phyloP scores from a whole-genome alignment of 2,329 filamentous ascomycete genomes.

The Triangularia verruculosa region DNA sequence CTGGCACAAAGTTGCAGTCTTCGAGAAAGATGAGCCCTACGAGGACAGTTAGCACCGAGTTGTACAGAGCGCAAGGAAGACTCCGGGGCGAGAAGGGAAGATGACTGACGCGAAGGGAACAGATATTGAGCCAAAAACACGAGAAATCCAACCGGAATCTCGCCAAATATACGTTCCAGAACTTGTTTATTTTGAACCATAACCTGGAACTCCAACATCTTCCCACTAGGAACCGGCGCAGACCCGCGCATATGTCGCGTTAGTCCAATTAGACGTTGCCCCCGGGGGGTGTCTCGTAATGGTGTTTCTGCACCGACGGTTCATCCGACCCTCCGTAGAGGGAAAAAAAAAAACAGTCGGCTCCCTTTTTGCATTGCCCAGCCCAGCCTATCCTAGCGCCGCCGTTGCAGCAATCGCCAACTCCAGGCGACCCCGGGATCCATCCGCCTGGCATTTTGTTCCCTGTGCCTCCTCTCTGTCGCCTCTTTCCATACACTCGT shows the following conservation, averaged over 20 bases:
- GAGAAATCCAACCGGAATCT: background rate
- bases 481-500: constrained; percentile 29
- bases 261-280: constrained; percentile 21
- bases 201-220: constrained; percentile 10
- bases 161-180: constrained; percentile 19
- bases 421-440: constrained; percentile 13
- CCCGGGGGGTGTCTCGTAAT: constrained; percentile 25
- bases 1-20: constrained; percentile 13
- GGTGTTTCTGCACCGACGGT: constrained; percentile 18
- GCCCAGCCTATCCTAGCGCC: constrained; percentile 11
- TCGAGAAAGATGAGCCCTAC: constrained; percentile 6
- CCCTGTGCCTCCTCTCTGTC: constrained; percentile 14
- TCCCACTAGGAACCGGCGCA: constrained; percentile 19
- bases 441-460: constrained; percentile 19
- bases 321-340: constrained; percentile 24
- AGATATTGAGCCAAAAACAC: background rate
- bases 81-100: too few species aligned
- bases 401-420: constrained; percentile 8
- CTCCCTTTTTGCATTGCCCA: constrained; percentile 18
- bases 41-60: too few species aligned
- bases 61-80: too few species aligned
- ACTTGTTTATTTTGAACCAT: constrained; percentile 29
- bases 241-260: constrained; percentile 14
- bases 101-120: background rate
- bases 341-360: constrained; percentile 22